Evolutionary conservation across 768 basidiomycete genomes (phyloP), one percentile per base, ranked within the genome.

Genomic region (Coprinellus aureogranulatus): DNA sequence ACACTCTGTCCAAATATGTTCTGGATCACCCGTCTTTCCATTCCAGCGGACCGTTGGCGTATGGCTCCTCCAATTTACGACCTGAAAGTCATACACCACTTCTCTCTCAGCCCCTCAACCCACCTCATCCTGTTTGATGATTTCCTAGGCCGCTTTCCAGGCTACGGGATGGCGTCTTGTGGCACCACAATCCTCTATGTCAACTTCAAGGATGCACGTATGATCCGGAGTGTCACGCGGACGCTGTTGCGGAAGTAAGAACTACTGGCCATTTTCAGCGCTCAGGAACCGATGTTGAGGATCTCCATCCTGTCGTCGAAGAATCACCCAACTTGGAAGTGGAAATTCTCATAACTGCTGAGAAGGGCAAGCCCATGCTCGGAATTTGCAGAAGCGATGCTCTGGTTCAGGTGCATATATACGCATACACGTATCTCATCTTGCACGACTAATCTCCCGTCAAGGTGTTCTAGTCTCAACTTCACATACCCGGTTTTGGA

Each of bases 181-280:
- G 79, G 80, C 80, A 81, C 62, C 75, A 77, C 44, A 82, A 82
- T 39, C 78, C 81, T 6, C 65, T 77, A 6, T 82, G 81, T 58
- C 72, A 71, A 16, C n/a, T n/a, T n/a, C n/a, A n/a, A n/a, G 69
- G 71, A 3, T 82, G 81, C 58, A 72, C 70, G 9, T 81, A 70
- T 59, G 67, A 75, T 52, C 23, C 64, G 6, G 71, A 70, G 23
- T 81, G 80, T 57, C 67, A 68, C 59, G 42, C 61, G 14, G 68
- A 65, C 20, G 70, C 77, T 55, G 67, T 54, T 62, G n/a, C n/a
- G n/a, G n/a, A n/a, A n/a, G n/a, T n/a, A n/a, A n/a, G n/a, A n/a
- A n/a, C n/a, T n/a, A n/a, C n/a, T n/a, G n/a, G n/a, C n/a, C n/a
- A n/a, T 18, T 47, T 51, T 34, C 45, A 57, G 30, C 23, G 39